These are phyloP conservation scores for Ceratobasidium sp. DNA, from an alignment of 1,284 basidiomycete genomes.

Conservation along the genomic window DNA sequence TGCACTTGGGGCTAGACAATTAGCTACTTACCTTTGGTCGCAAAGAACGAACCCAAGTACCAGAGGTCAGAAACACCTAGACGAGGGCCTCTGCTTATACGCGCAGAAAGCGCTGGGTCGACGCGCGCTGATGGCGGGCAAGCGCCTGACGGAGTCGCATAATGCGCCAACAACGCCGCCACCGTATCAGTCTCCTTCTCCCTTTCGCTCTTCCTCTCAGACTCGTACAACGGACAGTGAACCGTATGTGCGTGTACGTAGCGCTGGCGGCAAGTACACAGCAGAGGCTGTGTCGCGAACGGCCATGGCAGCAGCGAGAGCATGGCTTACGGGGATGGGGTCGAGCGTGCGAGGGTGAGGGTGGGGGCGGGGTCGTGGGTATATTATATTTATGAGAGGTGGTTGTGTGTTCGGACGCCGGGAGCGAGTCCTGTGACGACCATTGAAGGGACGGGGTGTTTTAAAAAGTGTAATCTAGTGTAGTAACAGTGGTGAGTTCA, in stretches of 20 bases:
- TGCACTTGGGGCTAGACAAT: too few relatives aligned
- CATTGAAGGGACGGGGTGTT: slow-evolving; percentile 28
- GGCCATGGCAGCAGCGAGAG: slow-evolving; percentile 36
- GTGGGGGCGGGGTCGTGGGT: slow-evolving; percentile 4
- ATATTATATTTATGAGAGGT: background rate
- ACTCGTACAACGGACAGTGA: slow-evolving; percentile 11
- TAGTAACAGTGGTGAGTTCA: too few relatives aligned
- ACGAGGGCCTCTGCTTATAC: slow-evolving; percentile 61
- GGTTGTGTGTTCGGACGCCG: background rate
- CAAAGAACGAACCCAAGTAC: slow-evolving; percentile 74
- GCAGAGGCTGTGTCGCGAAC: slow-evolving; percentile 10
- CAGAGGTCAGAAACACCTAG: slow-evolving; percentile 75
- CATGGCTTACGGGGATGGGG: slow-evolving; percentile 2
- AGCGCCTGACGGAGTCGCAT: slow-evolving; percentile 71
- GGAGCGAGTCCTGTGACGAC: slow-evolving; percentile 7
- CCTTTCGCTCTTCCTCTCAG: background rate
- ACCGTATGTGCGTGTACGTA: slow-evolving; percentile 14
- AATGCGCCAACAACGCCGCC: slow-evolving; percentile 66
- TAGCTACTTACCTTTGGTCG: slow-evolving; percentile 81
- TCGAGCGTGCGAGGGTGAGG: slow-evolving; percentile 11
- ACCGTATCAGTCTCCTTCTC: slow-evolving; percentile 47
- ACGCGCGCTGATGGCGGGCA: slow-evolving; percentile 77
- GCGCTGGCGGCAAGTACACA: slow-evolving; percentile 11
- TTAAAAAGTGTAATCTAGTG: slow-evolving; percentile 4
- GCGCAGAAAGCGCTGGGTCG: slow-evolving; percentile 70